phyloP scores from a whole-genome alignment of 192 early-diverging fungal species.

The Martensiomyces pterosporus region DNA sequence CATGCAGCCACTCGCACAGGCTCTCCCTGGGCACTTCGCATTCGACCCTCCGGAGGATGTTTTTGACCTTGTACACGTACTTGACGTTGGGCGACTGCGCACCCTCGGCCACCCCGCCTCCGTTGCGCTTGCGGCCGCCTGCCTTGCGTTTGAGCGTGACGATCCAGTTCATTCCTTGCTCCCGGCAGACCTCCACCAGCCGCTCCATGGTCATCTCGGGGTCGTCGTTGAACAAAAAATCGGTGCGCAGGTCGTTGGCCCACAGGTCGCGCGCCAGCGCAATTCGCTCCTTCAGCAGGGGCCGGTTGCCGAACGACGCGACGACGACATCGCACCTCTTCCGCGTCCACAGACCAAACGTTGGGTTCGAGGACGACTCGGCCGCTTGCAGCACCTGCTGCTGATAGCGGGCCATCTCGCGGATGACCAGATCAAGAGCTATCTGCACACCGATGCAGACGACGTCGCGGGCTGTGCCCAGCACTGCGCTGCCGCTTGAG shows the following conservation, averaged over 20 bases:
- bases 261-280: conserved; percentile 75
- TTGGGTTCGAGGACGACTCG: conserved; percentile 17
- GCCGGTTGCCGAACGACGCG: conserved; percentile 71
- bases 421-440: conserved; percentile 67
- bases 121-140: background rate
- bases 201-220: conserved; percentile 65
- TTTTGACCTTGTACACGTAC: conserved; percentile 63
- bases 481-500: conserved; percentile 34
- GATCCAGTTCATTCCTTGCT: conserved; percentile 75
- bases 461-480: conserved; percentile 38
- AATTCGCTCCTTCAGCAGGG: conserved; percentile 69
- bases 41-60: conserved; percentile 67
- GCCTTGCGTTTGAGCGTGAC: conserved; percentile 60
- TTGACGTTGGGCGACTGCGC: conserved; percentile 1
- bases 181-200: conserved; percentile 56
- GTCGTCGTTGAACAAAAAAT: conserved; percentile 74
- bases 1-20: conserved; percentile 55
- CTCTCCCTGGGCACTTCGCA: conserved; percentile 59
- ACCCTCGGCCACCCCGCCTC: background rate
- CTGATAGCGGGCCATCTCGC: conserved; percentile 61
- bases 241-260: conserved; percentile 71
- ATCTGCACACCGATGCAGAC: conserved; percentile 81
- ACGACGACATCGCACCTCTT: conserved; percentile 73
- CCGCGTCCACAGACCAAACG: conserved; percentile 55
- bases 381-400: conserved; percentile 19